Base-by-base conservation (phyloP, 176 grass and related monocot species). In the Cenchrus fungigraminus region DNA sequence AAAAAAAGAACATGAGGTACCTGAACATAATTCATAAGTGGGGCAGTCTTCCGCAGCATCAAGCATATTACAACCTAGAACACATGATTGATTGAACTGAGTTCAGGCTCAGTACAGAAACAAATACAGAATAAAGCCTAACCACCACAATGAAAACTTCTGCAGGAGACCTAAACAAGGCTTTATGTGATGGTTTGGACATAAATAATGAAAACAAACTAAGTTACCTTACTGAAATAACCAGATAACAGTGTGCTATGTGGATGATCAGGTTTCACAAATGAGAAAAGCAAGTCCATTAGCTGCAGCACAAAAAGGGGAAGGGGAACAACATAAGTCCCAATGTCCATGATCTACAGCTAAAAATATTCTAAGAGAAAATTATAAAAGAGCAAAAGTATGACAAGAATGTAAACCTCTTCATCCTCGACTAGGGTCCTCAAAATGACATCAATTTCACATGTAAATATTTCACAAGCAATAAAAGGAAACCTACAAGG, bases 401-500 rank as follows among this genome's bases (percentile, higher is more conserved):
- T 12, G 11, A 72, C 10, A 71, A 67, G 65, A 84, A 79, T 66
- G 66, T 62, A 75, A 72, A 99, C 97, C 91, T 99, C 86, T 88
- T 88, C 94, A 88, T 96, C 94, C 81, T 99, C 97, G 80, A 96
- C 92, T 85, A 99, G 88, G 28, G 97, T 92, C 84, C 97, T 99
- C 86, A 96, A 64, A 77, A 99, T 94, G 81, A 94, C 91, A 89
- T 99, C 97, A 42, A 99, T 94, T 81, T 99, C 94, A 29, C 94
- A 99, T 62, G 94, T 99, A 85, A 99, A 99, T 88, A 96, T 99
- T 87, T 99, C 97, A 78, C 93, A 96, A 65, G 97, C 97, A 88
- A 99, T 96, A 90, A 99, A 99, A 79, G 97, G 97, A 79, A 96
- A 94, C 88, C 97, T 99, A 69, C 65, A 89, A 80, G 13, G 29